Conservation (phyloP, 1,139 yeast genomes). For the Geotrichum klebahnii region DNA sequence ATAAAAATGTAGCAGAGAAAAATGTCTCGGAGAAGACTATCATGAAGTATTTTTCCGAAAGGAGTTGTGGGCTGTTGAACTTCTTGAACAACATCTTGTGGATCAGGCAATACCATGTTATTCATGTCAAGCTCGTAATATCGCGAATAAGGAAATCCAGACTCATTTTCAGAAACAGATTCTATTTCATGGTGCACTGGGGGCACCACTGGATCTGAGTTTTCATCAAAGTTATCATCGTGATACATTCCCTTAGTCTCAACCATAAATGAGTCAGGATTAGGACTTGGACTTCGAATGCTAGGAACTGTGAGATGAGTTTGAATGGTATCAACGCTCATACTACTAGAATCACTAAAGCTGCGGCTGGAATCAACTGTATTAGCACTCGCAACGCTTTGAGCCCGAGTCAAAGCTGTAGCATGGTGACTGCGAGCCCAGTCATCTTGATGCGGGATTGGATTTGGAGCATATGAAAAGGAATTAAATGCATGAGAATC, state of each 20-base stretch:
- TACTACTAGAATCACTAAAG: constrained; percentile 7
- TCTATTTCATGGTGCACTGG: too few species aligned
- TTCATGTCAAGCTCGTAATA: constrained; percentile 16
- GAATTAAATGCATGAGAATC: too few species aligned
- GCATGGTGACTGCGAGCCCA: too few species aligned
- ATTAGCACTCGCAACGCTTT: constrained; percentile 5
- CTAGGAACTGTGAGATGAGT: constrained; percentile 6
- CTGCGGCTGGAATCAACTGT: not conserved
- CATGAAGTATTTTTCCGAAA: constrained; percentile 9
- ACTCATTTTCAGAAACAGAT: too few species aligned
- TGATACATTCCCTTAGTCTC: too few species aligned
- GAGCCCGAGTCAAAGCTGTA: constrained; percentile 1
- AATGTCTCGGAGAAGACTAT: constrained; percentile 10
- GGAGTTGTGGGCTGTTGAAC: constrained; percentile 1
- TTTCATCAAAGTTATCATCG: too few species aligned
- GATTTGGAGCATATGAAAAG: too few species aligned
- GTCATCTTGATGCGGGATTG: too few species aligned
- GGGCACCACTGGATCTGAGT: too few species aligned
- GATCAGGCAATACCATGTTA: constrained; percentile 1
- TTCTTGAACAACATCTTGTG: not conserved
- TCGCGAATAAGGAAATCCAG: not conserved
- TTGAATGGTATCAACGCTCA: constrained; percentile 3
- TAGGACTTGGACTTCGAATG: not conserved
- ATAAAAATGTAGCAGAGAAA: constrained; percentile 11
- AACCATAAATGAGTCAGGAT: not conserved